These are phyloP conservation scores for Aspergillus cejpii DNA, from an alignment of 2,329 filamentous ascomycete genomes.

Conservation along the genomic window DNA sequence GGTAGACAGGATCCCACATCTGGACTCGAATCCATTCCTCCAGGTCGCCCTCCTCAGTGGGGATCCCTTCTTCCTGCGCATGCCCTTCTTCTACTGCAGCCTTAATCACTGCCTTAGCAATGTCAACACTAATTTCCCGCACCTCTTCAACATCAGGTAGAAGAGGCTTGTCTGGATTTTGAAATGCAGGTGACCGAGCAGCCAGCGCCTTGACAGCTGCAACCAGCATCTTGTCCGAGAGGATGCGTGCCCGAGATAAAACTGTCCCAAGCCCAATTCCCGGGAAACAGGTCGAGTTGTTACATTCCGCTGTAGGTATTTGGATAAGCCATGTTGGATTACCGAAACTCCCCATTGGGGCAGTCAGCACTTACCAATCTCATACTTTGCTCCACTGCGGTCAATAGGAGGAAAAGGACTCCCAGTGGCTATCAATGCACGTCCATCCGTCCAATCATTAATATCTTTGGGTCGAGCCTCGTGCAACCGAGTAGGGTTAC, in stretches of 20 bases:
- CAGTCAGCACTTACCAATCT: constrained; percentile 43
- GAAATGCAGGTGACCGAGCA: constrained; percentile 61
- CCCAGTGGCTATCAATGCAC: constrained; percentile 73
- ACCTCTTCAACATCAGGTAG: constrained; percentile 71
- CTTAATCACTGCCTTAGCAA: constrained; percentile 68
- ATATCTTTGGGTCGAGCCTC: constrained; percentile 74
- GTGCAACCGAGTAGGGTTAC: constrained; percentile 76
- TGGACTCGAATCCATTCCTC: constrained; percentile 38
- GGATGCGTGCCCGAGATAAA: constrained; percentile 57
- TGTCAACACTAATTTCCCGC: constrained; percentile 66
- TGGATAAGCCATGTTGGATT: constrained; percentile 26
- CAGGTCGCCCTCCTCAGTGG: constrained; percentile 37
- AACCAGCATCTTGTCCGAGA: constrained; percentile 75
- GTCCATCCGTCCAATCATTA: constrained; percentile 69
- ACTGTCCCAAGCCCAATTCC: constrained; percentile 77
- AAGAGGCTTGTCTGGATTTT: constrained; percentile 58
- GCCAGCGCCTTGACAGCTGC: constrained; percentile 70
- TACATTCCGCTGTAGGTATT: constrained; percentile 63
- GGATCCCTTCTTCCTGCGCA: constrained; percentile 60
- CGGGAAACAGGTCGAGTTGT: constrained; percentile 79
- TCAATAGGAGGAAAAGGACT: constrained; percentile 72
- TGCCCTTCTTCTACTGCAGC: constrained; percentile 64
- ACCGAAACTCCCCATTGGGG: not conserved
- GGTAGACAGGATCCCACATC: constrained; percentile 40
- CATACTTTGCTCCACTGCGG: constrained; percentile 48